A percentile compares a stretch with the other conserved stretches of the same genome.
Conservation (phyloP, 2,329 filamentous ascomycete genomes). For the Lasiodiplodia sp. region DNA sequence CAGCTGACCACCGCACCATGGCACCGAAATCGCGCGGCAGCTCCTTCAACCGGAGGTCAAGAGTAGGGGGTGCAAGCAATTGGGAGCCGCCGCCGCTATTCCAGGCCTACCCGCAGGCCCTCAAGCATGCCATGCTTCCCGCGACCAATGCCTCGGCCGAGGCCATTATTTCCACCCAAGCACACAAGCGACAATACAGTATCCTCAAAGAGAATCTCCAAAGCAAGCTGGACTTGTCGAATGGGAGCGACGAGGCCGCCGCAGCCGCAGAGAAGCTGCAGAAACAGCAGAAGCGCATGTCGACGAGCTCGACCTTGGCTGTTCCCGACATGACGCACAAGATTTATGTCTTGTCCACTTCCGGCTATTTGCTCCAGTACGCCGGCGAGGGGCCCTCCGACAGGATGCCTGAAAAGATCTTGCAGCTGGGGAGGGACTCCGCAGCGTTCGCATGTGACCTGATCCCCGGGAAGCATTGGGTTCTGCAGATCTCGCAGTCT, state of each 20-base stretch:
- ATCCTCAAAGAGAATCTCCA: constrained; percentile 47
- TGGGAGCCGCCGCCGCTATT: constrained; percentile 74
- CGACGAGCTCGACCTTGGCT: constrained; percentile 48
- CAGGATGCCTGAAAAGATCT: constrained; percentile 74
- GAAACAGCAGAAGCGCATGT: constrained; percentile 50
- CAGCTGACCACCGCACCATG: neutral
- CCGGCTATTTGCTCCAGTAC: constrained; percentile 79
- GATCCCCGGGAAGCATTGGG: constrained; percentile 81
- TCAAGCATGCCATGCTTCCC: constrained; percentile 75
- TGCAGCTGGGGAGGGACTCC: constrained; percentile 76
- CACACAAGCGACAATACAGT: constrained; percentile 61
- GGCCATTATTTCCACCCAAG: constrained; percentile 66
- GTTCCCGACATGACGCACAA: constrained; percentile 73
- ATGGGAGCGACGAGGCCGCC: constrained; percentile 37
- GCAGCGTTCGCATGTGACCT: constrained; percentile 82
- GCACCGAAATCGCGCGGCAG: constrained; percentile 17
- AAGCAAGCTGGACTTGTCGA: constrained; percentile 34
- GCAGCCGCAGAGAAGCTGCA: constrained; percentile 44
- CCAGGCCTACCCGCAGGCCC: constrained; percentile 84
- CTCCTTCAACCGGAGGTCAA: constrained; percentile 14
- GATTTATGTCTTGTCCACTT: constrained; percentile 74
- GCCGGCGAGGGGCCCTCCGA: constrained; percentile 73
- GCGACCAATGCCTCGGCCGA: constrained; percentile 74
- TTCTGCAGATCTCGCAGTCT: constrained; percentile 75
- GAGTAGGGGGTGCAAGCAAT: constrained; percentile 40